Evolutionary conservation across 495 filamentous ascomycete genomes (phyloP), one percentile per base, ranked within the genome.

Genomic region (Neurospora africana): DNA sequence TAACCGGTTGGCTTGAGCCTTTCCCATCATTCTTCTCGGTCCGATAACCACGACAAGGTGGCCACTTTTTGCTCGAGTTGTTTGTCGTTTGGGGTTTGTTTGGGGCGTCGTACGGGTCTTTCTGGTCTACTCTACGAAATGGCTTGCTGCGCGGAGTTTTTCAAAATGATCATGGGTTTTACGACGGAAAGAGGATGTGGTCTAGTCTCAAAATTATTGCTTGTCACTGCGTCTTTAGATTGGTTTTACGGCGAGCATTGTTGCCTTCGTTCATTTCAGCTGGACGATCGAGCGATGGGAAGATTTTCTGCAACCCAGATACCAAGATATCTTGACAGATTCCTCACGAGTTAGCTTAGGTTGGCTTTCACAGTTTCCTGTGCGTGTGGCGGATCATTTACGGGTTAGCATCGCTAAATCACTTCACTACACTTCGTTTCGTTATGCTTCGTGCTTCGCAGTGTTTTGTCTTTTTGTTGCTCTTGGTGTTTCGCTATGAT

Each of bases 161-260:
- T 65, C 53, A 65, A 65, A 65, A 65, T 65, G 53, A 65, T 65
- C 53, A 65, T 65, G 53, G 53, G 27, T 65, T 65, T 65, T 65
- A 65, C 53, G 53, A 65, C 15, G 27, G 53, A 33, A 65, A 65
- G 53, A 65, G 53, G 27, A 33, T 65, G 53, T 65, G 53, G 53
- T 65, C 53, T 65, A 65, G 53, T 65, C 47, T 58, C 53, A 65
- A 15, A 65, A 65, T 65, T 65, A 6, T 65, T 65, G 53, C 53
- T 65, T 65, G 53, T 65, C 27, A 65, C 15, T 33, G 53, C 53
- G 53, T 65, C 53, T 33, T 65, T 65, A 65, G 53, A 65, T 65
- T 65, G 53, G 53, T 65, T 65, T 65, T 65, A 65, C 27, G 53
- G 53, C 53, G 53, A 65, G 53, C 53, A 65, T 65, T 65, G 53